Evolutionary conservation across 2,329 filamentous ascomycete genomes (phyloP).

Genomic region (Arthrobotrys sinensis): DNA sequence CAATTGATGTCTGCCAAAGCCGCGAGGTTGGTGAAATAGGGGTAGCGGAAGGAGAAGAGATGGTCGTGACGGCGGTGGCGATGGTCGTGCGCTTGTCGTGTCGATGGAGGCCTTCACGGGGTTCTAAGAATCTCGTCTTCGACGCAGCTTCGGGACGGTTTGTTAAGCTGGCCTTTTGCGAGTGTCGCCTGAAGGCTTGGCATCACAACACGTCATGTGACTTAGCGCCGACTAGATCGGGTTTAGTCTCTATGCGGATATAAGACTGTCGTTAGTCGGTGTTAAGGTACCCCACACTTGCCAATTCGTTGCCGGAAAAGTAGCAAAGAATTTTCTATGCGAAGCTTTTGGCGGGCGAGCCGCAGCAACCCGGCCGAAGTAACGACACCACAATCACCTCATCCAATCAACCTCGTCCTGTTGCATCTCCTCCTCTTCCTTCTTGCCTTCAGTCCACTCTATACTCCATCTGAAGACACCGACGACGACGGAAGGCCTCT

Average conservation of each 20-base stretch:
- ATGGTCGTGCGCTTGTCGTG: slow-evolving; percentile 45
- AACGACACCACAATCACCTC: slow-evolving; percentile 56
- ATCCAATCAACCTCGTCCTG: slow-evolving; percentile 48
- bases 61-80: slow-evolving; percentile 27
- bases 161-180: slow-evolving; percentile 60
- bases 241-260: background rate
- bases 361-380: slow-evolving; percentile 41
- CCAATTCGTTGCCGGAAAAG: background rate
- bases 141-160: slow-evolving; percentile 42
- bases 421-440: slow-evolving; percentile 1
- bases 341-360: slow-evolving; percentile 14
- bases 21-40: slow-evolving; percentile 10
- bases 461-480: slow-evolving; percentile 22
- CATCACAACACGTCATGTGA: slow-evolving; percentile 36
- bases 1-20: slow-evolving; percentile 39
- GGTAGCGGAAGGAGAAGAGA: background rate
- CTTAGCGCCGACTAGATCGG: background rate
- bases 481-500: background rate
- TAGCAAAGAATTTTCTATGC: slow-evolving; percentile 37
- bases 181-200: slow-evolving; percentile 24
- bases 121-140: slow-evolving; percentile 32
- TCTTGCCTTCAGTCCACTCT: background rate
- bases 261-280: slow-evolving; percentile 1
- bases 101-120: slow-evolving; percentile 25
- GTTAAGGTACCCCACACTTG: slow-evolving; percentile 39